Conservation (phyloP, 139 green algal species). For the Yamagishiella unicocca region DNA sequence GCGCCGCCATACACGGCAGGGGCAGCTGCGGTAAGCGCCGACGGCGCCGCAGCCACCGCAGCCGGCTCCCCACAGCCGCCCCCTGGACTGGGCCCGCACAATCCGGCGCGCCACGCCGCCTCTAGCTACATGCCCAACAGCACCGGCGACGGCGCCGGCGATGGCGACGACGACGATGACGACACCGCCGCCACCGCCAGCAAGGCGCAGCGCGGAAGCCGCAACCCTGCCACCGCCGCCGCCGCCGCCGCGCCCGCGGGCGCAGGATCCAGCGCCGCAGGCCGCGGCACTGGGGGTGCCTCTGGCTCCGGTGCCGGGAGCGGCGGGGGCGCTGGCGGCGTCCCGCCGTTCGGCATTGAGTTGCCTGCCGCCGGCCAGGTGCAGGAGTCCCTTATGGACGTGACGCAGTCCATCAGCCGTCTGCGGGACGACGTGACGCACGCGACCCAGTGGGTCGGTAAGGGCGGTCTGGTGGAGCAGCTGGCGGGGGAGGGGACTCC, state of each 20-base stretch:
- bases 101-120: not conserved
- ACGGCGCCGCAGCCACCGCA: not conserved
- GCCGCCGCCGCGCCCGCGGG: not conserved
- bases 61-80: not conserved
- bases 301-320: not conserved
- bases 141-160: not conserved
- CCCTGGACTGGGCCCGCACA: not conserved
- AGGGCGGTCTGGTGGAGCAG: slow-evolving; percentile 36
- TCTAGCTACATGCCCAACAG: not conserved
- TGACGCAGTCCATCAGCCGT: slow-evolving; percentile 51
- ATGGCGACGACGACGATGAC: not conserved
- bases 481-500: not conserved
- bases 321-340: not conserved
- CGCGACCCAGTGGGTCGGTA: slow-evolving; percentile 50
- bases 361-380: not conserved
- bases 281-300: not conserved
- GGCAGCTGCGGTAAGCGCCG: not conserved
- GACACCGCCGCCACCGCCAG: not conserved
- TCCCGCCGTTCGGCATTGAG: not conserved
- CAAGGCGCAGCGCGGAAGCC: not conserved
- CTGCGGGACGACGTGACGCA: slow-evolving; percentile 56
- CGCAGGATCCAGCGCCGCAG: not conserved
- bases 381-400: slow-evolving; percentile 55
- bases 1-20: not conserved
- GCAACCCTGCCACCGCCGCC: not conserved